A percentile compares a stretch with the other conserved stretches of the same genome.
These are phyloP conservation scores for Dryas alaskensis DNA, from an alignment of 306 rosid genomes.

Conservation along the genomic window DNA sequence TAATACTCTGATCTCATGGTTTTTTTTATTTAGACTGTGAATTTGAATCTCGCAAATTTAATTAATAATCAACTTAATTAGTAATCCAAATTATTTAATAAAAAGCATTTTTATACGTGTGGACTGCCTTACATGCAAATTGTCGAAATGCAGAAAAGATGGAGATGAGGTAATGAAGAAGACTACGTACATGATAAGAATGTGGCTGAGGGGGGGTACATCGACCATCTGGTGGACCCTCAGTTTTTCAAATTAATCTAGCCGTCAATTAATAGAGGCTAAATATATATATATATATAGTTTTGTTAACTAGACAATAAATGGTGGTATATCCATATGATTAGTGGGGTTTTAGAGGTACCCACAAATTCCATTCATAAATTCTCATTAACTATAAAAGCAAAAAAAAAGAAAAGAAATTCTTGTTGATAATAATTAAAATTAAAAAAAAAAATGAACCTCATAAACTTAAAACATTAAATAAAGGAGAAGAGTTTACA, in stretches of 20 bases:
- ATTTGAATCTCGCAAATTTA: too few relatives aligned
- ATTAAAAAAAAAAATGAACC: too few relatives aligned
- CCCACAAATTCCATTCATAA: background rate
- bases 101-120: too few relatives aligned
- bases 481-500: constrained; percentile 23
- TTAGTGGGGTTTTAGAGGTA: constrained; percentile 1
- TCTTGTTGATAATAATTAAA: background rate
- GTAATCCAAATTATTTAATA: too few relatives aligned
- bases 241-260: background rate
- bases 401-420: too few relatives aligned
- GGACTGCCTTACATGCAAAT: background rate
- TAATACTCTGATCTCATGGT: too few relatives aligned
- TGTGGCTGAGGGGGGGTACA: background rate
- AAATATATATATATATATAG: background rate
- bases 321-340: background rate
- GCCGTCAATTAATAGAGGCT: constrained; percentile 4
- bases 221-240: constrained; percentile 41
- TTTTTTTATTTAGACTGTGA: too few relatives aligned
- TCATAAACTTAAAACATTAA: background rate
- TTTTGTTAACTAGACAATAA: background rate
- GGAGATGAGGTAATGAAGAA: background rate
- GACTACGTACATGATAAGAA: background rate
- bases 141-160: constrained; percentile 9
- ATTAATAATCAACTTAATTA: too few relatives aligned
- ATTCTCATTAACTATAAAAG: background rate